These are phyloP conservation scores for Metschnikowia santaceciliae DNA, from an alignment of 805 yeast species.

Conservation along the genomic window DNA sequence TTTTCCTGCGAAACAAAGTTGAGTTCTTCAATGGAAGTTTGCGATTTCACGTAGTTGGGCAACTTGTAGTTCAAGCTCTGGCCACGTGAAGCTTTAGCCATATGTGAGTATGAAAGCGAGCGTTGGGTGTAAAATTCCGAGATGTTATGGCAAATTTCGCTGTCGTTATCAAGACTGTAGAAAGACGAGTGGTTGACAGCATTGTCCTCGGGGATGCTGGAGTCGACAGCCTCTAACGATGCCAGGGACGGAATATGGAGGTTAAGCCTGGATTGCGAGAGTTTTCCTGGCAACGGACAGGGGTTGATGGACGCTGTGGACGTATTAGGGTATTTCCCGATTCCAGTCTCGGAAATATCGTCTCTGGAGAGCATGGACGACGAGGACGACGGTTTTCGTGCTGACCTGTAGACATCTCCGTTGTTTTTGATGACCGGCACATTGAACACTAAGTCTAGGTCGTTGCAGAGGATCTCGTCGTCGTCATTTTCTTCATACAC, in stretches of 20 bases:
- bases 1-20: slow-evolving; percentile 58
- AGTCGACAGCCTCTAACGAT: background rate
- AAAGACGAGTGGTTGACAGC: slow-evolving; percentile 9
- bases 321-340: slow-evolving; percentile 22
- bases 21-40: slow-evolving; percentile 25
- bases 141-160: slow-evolving; percentile 34
- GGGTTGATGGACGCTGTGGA: slow-evolving; percentile 15
- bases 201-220: slow-evolving; percentile 11
- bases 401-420: slow-evolving; percentile 27
- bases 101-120: slow-evolving; percentile 30
- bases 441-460: slow-evolving; percentile 39
- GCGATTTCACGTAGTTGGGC: slow-evolving; percentile 37
- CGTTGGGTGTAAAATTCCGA: slow-evolving; percentile 35
- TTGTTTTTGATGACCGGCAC: slow-evolving; percentile 40
- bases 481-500: slow-evolving; percentile 39
- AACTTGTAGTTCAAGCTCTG: slow-evolving; percentile 32
- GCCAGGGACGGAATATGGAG: slow-evolving; percentile 8
- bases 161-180: slow-evolving; percentile 23
- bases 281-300: slow-evolving; percentile 19
- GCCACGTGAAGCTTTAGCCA: slow-evolving; percentile 31
- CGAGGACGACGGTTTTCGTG: slow-evolving; percentile 9
- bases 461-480: slow-evolving; percentile 36
- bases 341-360: slow-evolving; percentile 24
- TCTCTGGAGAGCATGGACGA: slow-evolving; percentile 22
- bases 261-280: slow-evolving; percentile 9